A percentile compares a stretch with the other conserved stretches of the same genome.
These are phyloP conservation scores for Pleomassaria siparia DNA, from an alignment of 2,329 filamentous ascomycete genomes.

Conservation along the genomic window DNA sequence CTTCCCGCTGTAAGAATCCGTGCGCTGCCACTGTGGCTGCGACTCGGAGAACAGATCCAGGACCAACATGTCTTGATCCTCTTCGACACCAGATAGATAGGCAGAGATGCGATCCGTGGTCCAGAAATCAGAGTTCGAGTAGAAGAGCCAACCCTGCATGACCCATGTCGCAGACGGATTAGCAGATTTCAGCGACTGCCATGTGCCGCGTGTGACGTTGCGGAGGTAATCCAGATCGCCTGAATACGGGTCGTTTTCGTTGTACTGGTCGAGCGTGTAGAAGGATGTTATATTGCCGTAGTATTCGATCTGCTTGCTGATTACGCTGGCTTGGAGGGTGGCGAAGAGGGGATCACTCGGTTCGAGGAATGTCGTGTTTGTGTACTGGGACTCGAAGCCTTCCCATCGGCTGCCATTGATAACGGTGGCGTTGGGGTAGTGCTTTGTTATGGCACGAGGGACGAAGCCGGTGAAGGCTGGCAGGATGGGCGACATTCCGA, in stretches of 20 bases:
- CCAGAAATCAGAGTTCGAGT: constrained; percentile 48
- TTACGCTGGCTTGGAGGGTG: constrained; percentile 49
- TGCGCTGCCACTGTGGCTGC: constrained; percentile 54
- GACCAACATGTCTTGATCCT: constrained; percentile 51
- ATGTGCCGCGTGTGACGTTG: constrained; percentile 49
- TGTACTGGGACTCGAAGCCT: constrained; percentile 45
- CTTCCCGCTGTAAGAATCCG: constrained; percentile 54
- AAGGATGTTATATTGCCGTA: constrained; percentile 54
- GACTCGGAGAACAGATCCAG: constrained; percentile 56
- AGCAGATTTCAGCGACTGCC: constrained; percentile 51
- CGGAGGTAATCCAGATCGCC: constrained; percentile 48
- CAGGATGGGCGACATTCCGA: constrained; percentile 56
- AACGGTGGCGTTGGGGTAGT: constrained; percentile 48
- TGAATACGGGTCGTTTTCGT: constrained; percentile 54
- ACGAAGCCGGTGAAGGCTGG: constrained; percentile 57
- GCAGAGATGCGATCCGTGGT: constrained; percentile 50
- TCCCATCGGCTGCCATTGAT: constrained; percentile 50
- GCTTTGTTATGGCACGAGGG: constrained; percentile 44
- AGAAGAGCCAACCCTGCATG: constrained; percentile 57
- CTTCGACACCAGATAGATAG: constrained; percentile 51
- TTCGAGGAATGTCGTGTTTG: constrained; percentile 52
- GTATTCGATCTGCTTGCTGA: constrained; percentile 48
- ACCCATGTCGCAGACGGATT: constrained; percentile 55
- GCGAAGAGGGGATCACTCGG: constrained; percentile 50
- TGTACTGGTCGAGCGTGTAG: constrained; percentile 57